phyloP scores from a whole-genome alignment of 257 asterid genomes.

The Gynochthodes officinalis region DNA sequence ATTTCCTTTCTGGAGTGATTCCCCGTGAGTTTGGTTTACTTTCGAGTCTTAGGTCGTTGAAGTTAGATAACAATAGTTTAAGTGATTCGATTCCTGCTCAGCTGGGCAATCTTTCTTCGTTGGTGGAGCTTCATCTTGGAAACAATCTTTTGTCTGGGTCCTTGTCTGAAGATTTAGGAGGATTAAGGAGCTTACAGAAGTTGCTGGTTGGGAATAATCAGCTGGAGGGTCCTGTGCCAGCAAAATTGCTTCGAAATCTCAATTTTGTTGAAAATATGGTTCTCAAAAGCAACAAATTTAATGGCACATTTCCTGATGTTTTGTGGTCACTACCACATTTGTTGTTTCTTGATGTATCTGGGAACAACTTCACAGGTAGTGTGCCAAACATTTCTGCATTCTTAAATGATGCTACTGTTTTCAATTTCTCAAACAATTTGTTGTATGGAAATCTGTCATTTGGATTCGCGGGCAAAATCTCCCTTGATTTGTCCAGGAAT shows the following conservation, averaged over 20 bases:
- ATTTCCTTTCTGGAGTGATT: constrained; percentile 48
- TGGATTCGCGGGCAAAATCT: constrained; percentile 14
- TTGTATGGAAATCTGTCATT: constrained; percentile 51
- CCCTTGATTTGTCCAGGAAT: constrained; percentile 53
- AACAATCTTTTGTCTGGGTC: constrained; percentile 46
- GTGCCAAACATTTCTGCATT: constrained; percentile 24
- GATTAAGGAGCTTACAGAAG: constrained; percentile 37
- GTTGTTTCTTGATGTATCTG: constrained; percentile 46
- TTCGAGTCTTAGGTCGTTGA: constrained; percentile 37
- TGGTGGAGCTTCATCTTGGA: constrained; percentile 53
- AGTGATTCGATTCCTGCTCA: constrained; percentile 46
- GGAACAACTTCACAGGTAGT: constrained; percentile 54
- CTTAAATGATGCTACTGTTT: constrained; percentile 22
- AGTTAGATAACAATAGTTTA: constrained; percentile 50
- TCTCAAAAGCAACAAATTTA: constrained; percentile 33
- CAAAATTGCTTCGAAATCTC: constrained; percentile 27
- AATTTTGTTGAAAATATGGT: constrained; percentile 27
- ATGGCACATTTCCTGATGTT: constrained; percentile 35
- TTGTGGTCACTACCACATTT: constrained; percentile 35
- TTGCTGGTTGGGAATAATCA: constrained; percentile 41
- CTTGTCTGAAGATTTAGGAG: constrained; percentile 38
- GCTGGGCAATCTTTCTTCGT: constrained; percentile 44
- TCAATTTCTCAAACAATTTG: constrained; percentile 59
- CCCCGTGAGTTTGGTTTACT: constrained; percentile 43
- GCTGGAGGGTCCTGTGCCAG: constrained; percentile 37